Evolutionary conservation across 352 stramenopile species (phyloP), one percentile per base, ranked within the genome.

Genomic region (Pilasporangium apinafurcum): DNA sequence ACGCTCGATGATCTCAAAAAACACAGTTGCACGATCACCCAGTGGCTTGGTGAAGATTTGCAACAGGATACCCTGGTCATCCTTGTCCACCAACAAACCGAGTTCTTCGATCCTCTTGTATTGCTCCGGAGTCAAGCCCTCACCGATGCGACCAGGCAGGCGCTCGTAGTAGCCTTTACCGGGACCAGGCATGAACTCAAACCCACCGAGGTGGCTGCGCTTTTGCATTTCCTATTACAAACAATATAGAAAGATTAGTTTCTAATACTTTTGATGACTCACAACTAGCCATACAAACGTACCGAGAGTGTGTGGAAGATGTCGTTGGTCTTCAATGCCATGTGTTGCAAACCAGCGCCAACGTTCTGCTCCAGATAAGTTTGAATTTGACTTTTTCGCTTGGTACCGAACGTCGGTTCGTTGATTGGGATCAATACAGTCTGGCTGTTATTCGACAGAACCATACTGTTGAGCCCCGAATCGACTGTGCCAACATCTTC

Each of bases 301-400:
- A 57, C 52, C 34, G 49, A 62, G 43, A 98, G 65, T 12, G 94
- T 98, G 18, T 79, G 56, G 61, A 98, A 97, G 50, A 98, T 98
- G 64, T 98, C 92, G 59, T 94, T 61, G 2, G 92, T 98, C 62
- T 97, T 97, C 39, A 98, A 73, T n/a, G 94, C 94, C 61, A 98
- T 91, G 75, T 98, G 93, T 75, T 98, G 95, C 30, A 98, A 66
- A 24, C 95, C 95, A 4, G 88, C 46, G 21, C 95, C 95, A 27
- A 95, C 84, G 59, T 98, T 98, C 62, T 97, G 88, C 68, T 97
- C 88, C 8, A 98, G 48, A 59, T 96, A 98, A 7, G 92, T 98
- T 64, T 98, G 89, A 53, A 98, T 97, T 65, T 98, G 91, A 52
- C 73, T 95, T 68, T 97, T 97, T 44, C 88, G 74, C 62, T 88